A percentile compares a stretch with the other conserved stretches of the same genome.
Evolutionary conservation across 371 early-diverging fungal genomes (phyloP).

Genomic region (Parasitella parasitica): DNA sequence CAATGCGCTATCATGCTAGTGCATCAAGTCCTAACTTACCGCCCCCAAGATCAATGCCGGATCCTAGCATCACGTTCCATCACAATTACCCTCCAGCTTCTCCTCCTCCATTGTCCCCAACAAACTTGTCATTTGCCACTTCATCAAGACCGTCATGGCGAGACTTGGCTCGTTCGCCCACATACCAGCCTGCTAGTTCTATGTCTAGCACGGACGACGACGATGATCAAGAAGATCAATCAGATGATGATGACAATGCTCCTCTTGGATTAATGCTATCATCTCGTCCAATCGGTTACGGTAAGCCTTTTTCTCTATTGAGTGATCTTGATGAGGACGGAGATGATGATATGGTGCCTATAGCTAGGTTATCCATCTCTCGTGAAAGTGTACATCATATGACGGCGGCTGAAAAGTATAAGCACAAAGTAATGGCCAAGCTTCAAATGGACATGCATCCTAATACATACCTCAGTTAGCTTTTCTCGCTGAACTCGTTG

Average conservation of each 20-base stretch:
- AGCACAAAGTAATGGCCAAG: slow-evolving; percentile 34
- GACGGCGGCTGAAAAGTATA: slow-evolving; percentile 44
- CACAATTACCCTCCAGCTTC: neutral
- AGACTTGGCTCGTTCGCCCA: neutral
- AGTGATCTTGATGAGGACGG: slow-evolving; percentile 32
- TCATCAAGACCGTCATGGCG: slow-evolving; percentile 3
- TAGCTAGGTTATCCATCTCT: slow-evolving; percentile 17
- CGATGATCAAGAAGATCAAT: slow-evolving; percentile 5
- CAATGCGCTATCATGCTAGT: neutral
- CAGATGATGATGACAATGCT: slow-evolving; percentile 13
- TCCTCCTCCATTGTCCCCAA: slow-evolving; percentile 20
- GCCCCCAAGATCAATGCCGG: neutral
- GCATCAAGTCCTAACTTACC: neutral
- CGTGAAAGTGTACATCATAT: slow-evolving; percentile 3
- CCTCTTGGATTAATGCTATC: slow-evolving; percentile 11
- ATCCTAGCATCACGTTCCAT: neutral
- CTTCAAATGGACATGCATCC: neutral
- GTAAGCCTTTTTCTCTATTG: slow-evolving; percentile 4
- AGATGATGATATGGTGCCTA: slow-evolving; percentile 38
- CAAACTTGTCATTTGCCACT: neutral
- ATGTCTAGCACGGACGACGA: slow-evolving; percentile 15
- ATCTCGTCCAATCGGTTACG: neutral
- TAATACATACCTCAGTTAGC: neutral
- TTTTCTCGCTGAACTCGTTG: neutral
- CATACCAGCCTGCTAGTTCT: slow-evolving; percentile 16